Percentiles rank a stretch among this genome's conserved stretches.
These are phyloP conservation scores for Ophiostoma fasciatum DNA, from an alignment of 2,329 filamentous ascomycete species.

Conservation along the genomic window DNA sequence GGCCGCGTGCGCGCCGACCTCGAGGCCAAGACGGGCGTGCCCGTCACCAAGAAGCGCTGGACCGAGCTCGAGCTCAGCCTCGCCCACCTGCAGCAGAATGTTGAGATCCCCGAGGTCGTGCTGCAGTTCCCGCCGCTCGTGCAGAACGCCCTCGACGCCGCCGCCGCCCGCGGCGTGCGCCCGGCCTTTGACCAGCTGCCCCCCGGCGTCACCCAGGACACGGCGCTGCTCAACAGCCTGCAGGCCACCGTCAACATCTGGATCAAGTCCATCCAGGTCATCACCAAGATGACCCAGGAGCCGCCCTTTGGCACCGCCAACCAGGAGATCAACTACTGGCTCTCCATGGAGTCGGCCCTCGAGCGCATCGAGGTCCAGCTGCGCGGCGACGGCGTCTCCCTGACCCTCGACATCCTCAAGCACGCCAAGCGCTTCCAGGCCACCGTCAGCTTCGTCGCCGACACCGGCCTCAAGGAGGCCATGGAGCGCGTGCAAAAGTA, in stretches of 20 bases:
- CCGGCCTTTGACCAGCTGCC: constrained; percentile 70
- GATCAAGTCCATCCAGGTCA: constrained; percentile 97
- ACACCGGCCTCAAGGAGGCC: constrained; percentile 90
- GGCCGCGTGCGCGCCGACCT: constrained; percentile 54
- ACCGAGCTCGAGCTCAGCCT: constrained; percentile 86
- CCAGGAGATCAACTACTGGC: constrained; percentile 98
- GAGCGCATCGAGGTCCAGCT: constrained; percentile 86
- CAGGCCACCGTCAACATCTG: constrained; percentile 91
- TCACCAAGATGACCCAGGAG: constrained; percentile 88
- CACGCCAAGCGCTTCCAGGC: constrained; percentile 97
- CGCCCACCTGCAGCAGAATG: constrained; percentile 88
- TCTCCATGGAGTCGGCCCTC: constrained; percentile 88
- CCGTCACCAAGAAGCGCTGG: constrained; percentile 93
- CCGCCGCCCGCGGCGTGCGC: constrained; percentile 48
- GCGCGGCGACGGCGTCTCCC: constrained; percentile 68
- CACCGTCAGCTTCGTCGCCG: constrained; percentile 88
- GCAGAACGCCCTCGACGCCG: constrained; percentile 69
- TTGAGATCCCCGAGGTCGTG: constrained; percentile 87
- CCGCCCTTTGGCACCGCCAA: constrained; percentile 63
- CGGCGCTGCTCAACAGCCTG: constrained; percentile 80
- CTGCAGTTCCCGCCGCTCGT: constrained; percentile 81
- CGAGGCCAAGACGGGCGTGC: constrained; percentile 86
- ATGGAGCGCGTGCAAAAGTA: constrained; percentile 96
- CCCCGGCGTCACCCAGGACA: constrained; percentile 64
- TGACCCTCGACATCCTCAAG: constrained; percentile 90